Percentiles rank a stretch among this genome's conserved stretches.
These are phyloP conservation scores for Solanum chacoense DNA, from an alignment of 305 asterid genomes.

Conservation along the genomic window DNA sequence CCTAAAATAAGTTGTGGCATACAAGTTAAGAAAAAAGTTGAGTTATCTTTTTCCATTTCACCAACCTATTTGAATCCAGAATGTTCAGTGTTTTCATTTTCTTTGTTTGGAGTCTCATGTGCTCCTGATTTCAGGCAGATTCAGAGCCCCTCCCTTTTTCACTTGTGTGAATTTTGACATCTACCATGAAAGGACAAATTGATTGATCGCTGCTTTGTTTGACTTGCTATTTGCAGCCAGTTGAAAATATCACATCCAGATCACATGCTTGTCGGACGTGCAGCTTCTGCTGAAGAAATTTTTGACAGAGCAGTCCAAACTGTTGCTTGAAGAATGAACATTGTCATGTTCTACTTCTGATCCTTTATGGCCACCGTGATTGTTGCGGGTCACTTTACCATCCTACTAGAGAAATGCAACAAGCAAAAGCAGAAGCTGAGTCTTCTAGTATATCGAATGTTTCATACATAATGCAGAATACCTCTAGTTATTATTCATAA, in stretches of 20 bases:
- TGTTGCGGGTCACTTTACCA: neutral
- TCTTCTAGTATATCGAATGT: neutral
- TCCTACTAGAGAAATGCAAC: neutral
- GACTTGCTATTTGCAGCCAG: conserved; percentile 52
- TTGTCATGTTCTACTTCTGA: neutral
- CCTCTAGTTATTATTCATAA: neutral
- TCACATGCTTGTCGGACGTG: conserved; percentile 63
- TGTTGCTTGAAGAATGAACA: conserved; percentile 36
- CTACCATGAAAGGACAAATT: neutral
- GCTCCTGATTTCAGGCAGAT: neutral
- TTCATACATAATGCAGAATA: neutral
- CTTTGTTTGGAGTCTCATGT: neutral
- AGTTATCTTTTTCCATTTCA: neutral
- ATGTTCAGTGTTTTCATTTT: neutral
- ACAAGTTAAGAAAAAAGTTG: neutral
- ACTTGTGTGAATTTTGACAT: neutral
- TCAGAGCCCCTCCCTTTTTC: neutral
- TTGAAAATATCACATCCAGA: conserved; percentile 82
- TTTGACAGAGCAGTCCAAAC: conserved; percentile 84
- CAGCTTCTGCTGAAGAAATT: conserved; percentile 57
- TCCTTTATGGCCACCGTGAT: neutral
- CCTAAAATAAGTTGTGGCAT: neutral
- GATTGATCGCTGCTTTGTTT: neutral
- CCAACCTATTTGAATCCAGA: neutral
- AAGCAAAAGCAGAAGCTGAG: neutral